A percentile compares a stretch with the other conserved stretches of the same genome.
These are phyloP conservation scores for Apiospora koreana DNA, from an alignment of 2,329 filamentous ascomycete species.

Conservation along the genomic window DNA sequence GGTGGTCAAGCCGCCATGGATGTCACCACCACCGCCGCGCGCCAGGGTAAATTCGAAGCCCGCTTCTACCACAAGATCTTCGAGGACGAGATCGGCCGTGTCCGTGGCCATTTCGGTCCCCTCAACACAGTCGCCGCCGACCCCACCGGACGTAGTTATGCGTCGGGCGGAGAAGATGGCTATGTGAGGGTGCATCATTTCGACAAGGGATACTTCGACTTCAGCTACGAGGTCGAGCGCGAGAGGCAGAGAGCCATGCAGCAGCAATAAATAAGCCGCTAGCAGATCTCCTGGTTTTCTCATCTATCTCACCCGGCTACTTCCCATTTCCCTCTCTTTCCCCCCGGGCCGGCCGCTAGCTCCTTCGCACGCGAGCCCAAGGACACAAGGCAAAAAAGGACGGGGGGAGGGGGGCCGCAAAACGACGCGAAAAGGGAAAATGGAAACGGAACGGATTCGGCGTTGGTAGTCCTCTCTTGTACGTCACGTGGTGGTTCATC, in stretches of 20 bases:
- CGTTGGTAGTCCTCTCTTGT: conserved; percentile 13
- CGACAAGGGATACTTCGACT: conserved; percentile 98
- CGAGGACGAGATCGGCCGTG: conserved; percentile 96
- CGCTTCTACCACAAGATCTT: conserved; percentile 99
- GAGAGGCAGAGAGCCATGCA: conserved; percentile 58
- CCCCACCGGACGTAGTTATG: conserved; percentile 89
- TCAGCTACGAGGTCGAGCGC: conserved; percentile 97
- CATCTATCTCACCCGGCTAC: conserved; percentile 4
- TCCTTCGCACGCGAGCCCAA: neutral
- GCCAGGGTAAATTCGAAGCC: conserved; percentile 99
- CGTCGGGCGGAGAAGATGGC: conserved; percentile 94
- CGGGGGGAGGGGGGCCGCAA: neutral
- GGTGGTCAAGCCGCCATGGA: conserved; percentile 99
- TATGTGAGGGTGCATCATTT: conserved; percentile 99
- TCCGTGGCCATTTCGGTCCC: conserved; percentile 94
- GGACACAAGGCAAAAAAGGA: neutral
- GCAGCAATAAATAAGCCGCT: conserved; percentile 4
- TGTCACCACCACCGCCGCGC: conserved; percentile 88
- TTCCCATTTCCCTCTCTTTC: neutral
- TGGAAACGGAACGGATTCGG: conserved; percentile 8
- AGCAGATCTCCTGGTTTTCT: conserved; percentile 3
- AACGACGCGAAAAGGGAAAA: neutral
- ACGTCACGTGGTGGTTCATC: conserved; percentile 9
- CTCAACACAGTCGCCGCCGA: conserved; percentile 95
- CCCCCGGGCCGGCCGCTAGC: neutral